Evolutionary conservation across 2,329 filamentous ascomycete genomes (phyloP).

Genomic region (Kalmusia sp.): DNA sequence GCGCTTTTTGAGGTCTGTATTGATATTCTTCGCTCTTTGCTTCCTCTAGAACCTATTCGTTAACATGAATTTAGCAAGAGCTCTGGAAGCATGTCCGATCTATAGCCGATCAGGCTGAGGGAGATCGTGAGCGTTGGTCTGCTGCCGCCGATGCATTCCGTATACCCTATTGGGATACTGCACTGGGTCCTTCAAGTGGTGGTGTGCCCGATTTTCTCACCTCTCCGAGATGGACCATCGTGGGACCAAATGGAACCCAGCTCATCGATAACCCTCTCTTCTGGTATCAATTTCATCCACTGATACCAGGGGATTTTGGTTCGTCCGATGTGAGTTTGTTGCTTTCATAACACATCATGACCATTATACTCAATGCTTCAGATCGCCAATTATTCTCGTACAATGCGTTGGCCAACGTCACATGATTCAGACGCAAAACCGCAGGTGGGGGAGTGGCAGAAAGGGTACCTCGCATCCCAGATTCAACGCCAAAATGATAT

Average conservation of each 20-base stretch:
- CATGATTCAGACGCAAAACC: conserved; percentile 26
- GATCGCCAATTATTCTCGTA: conserved; percentile 22
- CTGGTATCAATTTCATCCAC: conserved; percentile 35
- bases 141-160: conserved; percentile 38
- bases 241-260: conserved; percentile 19
- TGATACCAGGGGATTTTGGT: conserved; percentile 28
- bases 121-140: conserved; percentile 27
- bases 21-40: not conserved
- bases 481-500: conserved; percentile 22
- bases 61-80: conserved; percentile 31
- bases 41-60: not conserved
- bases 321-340: not conserved
- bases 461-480: conserved; percentile 11
- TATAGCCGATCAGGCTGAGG: conserved; percentile 25
- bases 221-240: conserved; percentile 21
- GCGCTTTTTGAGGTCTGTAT: conserved; percentile 63
- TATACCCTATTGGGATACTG: conserved; percentile 47
- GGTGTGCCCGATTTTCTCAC: conserved; percentile 35
- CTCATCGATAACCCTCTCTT: conserved; percentile 39
- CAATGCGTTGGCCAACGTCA: conserved; percentile 40
- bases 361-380: not conserved
- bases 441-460: conserved; percentile 19
- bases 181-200: conserved; percentile 24
- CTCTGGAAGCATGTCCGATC: conserved; percentile 29
- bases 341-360: not conserved